These are phyloP conservation scores for Fusarium sp. DNA, from an alignment of 2,329 filamentous ascomycete genomes.

Conservation along the genomic window DNA sequence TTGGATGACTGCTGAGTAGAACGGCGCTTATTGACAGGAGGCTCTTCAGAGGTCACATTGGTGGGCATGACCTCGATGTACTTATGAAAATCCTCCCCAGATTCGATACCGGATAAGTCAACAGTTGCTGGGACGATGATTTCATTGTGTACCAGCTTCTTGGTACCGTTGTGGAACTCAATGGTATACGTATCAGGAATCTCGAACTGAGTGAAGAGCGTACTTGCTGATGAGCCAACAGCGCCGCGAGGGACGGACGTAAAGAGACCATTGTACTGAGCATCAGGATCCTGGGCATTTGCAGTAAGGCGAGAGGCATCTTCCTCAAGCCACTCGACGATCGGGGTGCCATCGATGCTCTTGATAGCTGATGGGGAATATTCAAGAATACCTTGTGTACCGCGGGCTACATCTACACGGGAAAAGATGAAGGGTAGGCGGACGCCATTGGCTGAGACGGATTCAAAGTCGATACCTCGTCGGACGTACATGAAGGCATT, in stretches of 20 bases:
- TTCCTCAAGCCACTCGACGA: constrained; percentile 42
- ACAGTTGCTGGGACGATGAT: constrained; percentile 25
- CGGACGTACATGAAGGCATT: constrained; percentile 37
- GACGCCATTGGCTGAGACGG: constrained; percentile 36
- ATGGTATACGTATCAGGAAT: constrained; percentile 43
- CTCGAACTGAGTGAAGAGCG: constrained; percentile 33
- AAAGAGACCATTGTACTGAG: constrained; percentile 43
- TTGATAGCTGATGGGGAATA: constrained; percentile 43
- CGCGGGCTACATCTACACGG: constrained; percentile 26
- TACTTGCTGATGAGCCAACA: constrained; percentile 10
- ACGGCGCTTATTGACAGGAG: constrained; percentile 22
- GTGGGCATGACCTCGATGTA: constrained; percentile 31
- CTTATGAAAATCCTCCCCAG: constrained; percentile 41
- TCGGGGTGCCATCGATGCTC: constrained; percentile 37
- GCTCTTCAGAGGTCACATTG: constrained; percentile 13
- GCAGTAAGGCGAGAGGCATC: constrained; percentile 29
- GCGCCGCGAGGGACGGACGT: constrained; percentile 27
- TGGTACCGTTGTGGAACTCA: constrained; percentile 40
- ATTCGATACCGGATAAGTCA: constrained; percentile 38
- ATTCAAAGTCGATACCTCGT: constrained; percentile 27
- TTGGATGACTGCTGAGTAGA: background rate
- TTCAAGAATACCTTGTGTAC: constrained; percentile 27
- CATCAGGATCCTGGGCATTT: constrained; percentile 43
- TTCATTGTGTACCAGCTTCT: constrained; percentile 22
- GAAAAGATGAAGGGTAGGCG: constrained; percentile 37